phyloP scores from a whole-genome alignment of 768 basidiomycete genomes.

The Leccinum imitatum region DNA sequence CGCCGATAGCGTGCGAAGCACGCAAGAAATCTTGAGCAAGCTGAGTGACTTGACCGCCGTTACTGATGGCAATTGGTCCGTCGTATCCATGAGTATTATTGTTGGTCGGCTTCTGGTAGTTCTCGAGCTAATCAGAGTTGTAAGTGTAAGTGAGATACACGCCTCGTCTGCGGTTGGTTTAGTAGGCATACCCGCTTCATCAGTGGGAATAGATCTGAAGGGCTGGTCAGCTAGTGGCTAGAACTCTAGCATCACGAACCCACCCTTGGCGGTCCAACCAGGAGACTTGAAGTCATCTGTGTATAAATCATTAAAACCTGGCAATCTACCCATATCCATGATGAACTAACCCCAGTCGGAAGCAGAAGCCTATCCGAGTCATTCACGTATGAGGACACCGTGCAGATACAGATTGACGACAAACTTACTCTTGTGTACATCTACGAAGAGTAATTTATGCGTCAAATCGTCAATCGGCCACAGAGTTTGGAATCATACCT shows the following conservation, averaged over 20 bases:
- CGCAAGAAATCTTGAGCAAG: conserved; percentile 71
- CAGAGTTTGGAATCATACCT: conserved; percentile 20
- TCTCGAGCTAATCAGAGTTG: conserved; percentile 51
- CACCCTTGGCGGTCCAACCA: conserved; percentile 67
- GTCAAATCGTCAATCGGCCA: neutral
- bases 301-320: neutral
- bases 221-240: conserved; percentile 1
- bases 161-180: neutral
- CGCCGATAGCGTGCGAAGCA: conserved; percentile 56
- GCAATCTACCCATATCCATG: neutral
- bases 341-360: conserved; percentile 61
- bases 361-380: conserved; percentile 51
- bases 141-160: neutral
- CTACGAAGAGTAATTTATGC: conserved; percentile 15
- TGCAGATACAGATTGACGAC: neutral
- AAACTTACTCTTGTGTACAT: conserved; percentile 62
- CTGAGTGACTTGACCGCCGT: conserved; percentile 61
- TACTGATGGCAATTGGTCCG: conserved; percentile 72
- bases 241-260: conserved; percentile 5
- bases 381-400: neutral
- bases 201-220: conserved; percentile 61
- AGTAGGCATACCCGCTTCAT: conserved; percentile 56
- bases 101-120: conserved; percentile 72
- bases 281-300: conserved; percentile 71
- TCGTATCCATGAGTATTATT: conserved; percentile 69